These are phyloP conservation scores for Aspergillus fijiensis DNA, from an alignment of 2,329 filamentous ascomycete species.

Conservation along the genomic window DNA sequence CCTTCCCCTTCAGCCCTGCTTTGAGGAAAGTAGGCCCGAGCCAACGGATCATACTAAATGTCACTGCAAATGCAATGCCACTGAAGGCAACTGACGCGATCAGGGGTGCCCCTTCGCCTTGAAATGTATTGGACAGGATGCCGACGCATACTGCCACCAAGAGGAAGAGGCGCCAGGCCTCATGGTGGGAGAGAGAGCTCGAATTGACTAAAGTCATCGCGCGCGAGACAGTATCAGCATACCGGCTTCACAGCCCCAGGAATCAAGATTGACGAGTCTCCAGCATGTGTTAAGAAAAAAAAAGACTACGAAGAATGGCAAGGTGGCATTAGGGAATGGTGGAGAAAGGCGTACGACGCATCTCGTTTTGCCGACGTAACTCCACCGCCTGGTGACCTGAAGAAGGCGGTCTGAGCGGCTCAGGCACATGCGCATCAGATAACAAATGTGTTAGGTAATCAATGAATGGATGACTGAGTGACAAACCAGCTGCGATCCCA, in stretches of 20 bases:
- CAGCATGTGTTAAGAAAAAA: neutral
- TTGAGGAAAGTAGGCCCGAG: slow-evolving; percentile 85
- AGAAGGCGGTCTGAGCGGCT: slow-evolving; percentile 3
- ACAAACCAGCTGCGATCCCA: neutral
- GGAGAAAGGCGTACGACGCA: slow-evolving; percentile 17
- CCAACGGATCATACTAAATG: slow-evolving; percentile 88
- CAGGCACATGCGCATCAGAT: neutral
- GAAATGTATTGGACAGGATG: slow-evolving; percentile 75
- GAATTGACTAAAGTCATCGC: slow-evolving; percentile 33
- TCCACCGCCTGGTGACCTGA: slow-evolving; percentile 29
- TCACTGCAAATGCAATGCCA: slow-evolving; percentile 75
- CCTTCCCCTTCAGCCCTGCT: slow-evolving; percentile 83
- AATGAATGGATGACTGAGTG: neutral
- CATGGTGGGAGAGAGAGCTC: slow-evolving; percentile 50
- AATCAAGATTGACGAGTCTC: neutral
- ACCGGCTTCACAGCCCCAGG: neutral
- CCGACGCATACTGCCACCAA: slow-evolving; percentile 69
- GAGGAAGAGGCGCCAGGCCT: slow-evolving; percentile 59
- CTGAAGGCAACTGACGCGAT: slow-evolving; percentile 86
- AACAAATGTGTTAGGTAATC: neutral
- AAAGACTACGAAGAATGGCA: slow-evolving; percentile 18
- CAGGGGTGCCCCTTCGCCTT: slow-evolving; percentile 82
- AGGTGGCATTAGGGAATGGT: slow-evolving; percentile 27
- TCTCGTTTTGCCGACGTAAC: slow-evolving; percentile 21
- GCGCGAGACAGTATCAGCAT: slow-evolving; percentile 10